phyloP scores from a whole-genome alignment of 768 basidiomycete genomes.

The Tricholoma furcatifolium region DNA sequence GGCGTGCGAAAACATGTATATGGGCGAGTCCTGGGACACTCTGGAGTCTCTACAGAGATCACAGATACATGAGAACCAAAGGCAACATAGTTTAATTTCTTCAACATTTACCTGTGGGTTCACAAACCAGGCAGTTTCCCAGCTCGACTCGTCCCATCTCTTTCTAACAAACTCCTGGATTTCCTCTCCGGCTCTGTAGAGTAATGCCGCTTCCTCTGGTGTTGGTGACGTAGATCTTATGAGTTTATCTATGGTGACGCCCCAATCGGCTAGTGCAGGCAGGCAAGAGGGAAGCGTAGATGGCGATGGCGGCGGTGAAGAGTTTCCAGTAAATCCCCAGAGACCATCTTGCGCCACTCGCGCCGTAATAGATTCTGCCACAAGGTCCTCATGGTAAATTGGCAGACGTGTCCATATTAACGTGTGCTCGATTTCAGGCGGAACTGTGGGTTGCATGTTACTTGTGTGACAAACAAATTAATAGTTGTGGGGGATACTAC shows the following conservation, averaged over 20 bases:
- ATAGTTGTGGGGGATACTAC: constrained; percentile 32
- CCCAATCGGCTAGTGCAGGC: constrained; percentile 69
- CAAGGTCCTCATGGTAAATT: constrained; percentile 59
- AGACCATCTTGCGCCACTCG: constrained; percentile 75
- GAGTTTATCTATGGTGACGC: constrained; percentile 60
- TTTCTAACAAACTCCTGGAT: constrained; percentile 62
- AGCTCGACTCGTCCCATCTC: constrained; percentile 68
- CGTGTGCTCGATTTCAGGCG: constrained; percentile 68
- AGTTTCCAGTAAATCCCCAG: constrained; percentile 76
- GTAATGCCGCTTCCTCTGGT: constrained; percentile 49
- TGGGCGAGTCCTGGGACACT: constrained; percentile 81
- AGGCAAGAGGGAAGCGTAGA: constrained; percentile 56
- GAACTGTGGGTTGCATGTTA: constrained; percentile 45
- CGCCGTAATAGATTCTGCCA: constrained; percentile 47
- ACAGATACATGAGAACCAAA: not conserved
- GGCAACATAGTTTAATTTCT: not conserved
- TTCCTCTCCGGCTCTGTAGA: constrained; percentile 52
- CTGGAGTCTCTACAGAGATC: constrained; percentile 61
- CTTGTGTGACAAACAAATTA: constrained; percentile 22
- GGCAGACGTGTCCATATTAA: constrained; percentile 79
- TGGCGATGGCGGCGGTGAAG: constrained; percentile 55
- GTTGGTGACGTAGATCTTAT: constrained; percentile 50
- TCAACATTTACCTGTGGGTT: constrained; percentile 85
- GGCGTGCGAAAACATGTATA: constrained; percentile 82
- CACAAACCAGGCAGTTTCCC: constrained; percentile 93